Evolutionary conservation across 345 rosid species (phyloP).

Genomic region (Camelina neglecta): DNA sequence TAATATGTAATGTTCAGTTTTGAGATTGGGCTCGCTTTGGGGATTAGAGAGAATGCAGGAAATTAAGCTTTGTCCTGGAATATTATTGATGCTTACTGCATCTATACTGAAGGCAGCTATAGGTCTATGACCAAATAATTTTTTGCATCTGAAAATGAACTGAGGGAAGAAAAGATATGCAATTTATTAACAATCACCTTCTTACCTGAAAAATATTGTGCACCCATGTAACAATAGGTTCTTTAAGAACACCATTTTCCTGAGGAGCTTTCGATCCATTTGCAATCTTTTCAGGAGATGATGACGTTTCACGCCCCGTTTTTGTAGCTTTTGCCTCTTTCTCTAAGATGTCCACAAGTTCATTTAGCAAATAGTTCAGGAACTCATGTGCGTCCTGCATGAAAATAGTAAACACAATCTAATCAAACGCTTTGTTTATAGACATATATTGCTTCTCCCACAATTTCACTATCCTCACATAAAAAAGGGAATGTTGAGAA

Average conservation of each 20-base stretch:
- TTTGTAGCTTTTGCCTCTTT: slow-evolving; percentile 58
- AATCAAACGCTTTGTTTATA: not conserved
- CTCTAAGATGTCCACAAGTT: slow-evolving; percentile 90
- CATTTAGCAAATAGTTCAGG: slow-evolving; percentile 91
- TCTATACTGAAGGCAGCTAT: not conserved
- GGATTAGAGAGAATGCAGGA: slow-evolving; percentile 12
- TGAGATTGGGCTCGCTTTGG: not conserved
- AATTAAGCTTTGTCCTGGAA: not conserved
- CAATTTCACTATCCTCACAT: not conserved
- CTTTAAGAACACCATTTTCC: slow-evolving; percentile 71
- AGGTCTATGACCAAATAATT: not conserved
- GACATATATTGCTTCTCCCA: not conserved
- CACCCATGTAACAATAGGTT: slow-evolving; percentile 91
- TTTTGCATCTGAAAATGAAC: not conserved
- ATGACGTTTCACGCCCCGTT: slow-evolving; percentile 64
- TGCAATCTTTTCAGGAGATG: slow-evolving; percentile 65
- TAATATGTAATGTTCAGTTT: not conserved
- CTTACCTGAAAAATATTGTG: slow-evolving; percentile 91
- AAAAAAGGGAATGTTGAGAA: not conserved
- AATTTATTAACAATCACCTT: not conserved
- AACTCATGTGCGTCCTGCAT: slow-evolving; percentile 96
- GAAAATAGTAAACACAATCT: slow-evolving; percentile 4
- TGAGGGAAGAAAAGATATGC: not conserved
- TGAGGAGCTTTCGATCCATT: slow-evolving; percentile 60
- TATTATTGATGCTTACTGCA: slow-evolving; percentile 1